Percentiles rank a stretch among this genome's conserved stretches.
These are phyloP conservation scores for Alternaria gansuensis DNA, from an alignment of 2,329 filamentous ascomycete genomes.

Conservation along the genomic window DNA sequence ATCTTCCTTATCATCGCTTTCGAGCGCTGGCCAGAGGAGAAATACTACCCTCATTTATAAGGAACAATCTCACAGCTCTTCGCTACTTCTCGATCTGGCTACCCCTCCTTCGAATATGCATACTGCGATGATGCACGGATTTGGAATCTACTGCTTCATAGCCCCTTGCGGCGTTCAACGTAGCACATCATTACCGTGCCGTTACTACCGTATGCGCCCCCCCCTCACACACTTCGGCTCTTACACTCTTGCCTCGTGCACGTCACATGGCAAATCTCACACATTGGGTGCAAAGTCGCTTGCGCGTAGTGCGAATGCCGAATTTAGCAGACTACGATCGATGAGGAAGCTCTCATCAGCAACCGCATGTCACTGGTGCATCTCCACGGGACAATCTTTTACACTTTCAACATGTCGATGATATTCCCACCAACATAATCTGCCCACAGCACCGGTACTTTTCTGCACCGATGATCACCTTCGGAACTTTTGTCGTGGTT, in stretches of 20 bases:
- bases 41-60: neutral
- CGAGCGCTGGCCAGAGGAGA: neutral
- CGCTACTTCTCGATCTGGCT: neutral
- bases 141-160: neutral
- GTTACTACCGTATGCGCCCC: conserved; percentile 12
- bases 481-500: conserved; percentile 7
- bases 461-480: conserved; percentile 12
- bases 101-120: neutral
- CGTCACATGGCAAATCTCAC: conserved; percentile 17
- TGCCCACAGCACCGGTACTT: neutral
- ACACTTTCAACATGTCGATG: neutral
- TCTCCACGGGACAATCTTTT: neutral
- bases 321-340: neutral
- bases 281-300: conserved; percentile 11
- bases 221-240: conserved; percentile 16
- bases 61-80: neutral
- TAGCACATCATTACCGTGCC: conserved; percentile 8
- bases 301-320: conserved; percentile 1
- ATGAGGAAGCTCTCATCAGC: neutral
- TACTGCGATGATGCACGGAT: neutral
- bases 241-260: conserved; percentile 15
- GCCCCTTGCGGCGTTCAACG: conserved; percentile 2
- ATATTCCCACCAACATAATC: neutral
- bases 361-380: conserved; percentile 12
- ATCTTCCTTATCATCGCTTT: conserved; percentile 1